These are phyloP conservation scores for Alternaria sp. DNA, from an alignment of 2,329 filamentous ascomycete genomes.

Conservation along the genomic window DNA sequence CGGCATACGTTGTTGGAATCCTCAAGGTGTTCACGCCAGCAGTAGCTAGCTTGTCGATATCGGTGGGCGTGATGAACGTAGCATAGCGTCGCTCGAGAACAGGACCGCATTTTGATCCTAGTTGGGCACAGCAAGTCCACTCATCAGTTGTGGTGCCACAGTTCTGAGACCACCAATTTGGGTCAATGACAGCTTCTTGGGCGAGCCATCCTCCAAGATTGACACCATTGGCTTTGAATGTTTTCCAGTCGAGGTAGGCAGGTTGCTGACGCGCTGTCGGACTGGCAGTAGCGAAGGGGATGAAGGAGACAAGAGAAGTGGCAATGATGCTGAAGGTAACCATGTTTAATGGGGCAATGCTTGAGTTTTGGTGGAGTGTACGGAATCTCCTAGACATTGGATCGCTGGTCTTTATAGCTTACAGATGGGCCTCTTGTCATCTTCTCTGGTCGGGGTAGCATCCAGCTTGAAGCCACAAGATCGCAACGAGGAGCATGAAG, in stretches of 20 bases:
- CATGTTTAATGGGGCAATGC: not conserved
- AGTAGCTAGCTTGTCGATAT: conserved; percentile 47
- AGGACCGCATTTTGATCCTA: conserved; percentile 39
- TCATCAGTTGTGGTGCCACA: conserved; percentile 41
- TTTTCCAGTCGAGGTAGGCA: conserved; percentile 24
- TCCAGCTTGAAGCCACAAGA: too few species aligned
- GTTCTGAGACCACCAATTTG: conserved; percentile 36
- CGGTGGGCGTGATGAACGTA: conserved; percentile 38
- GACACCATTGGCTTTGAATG: conserved; percentile 26
- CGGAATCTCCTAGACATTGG: not conserved
- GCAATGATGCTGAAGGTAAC: not conserved
- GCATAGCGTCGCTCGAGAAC: conserved; percentile 43
- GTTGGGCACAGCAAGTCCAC: conserved; percentile 44
- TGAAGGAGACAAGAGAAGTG: not conserved
- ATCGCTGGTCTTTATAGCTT: not conserved
- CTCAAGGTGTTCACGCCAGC: conserved; percentile 45
- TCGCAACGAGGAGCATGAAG: not conserved
- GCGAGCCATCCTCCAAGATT: conserved; percentile 48
- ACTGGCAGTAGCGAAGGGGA: not conserved
- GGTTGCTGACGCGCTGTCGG: not conserved
- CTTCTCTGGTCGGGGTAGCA: not conserved
- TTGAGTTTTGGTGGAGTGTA: not conserved
- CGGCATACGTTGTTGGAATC: conserved; percentile 50
- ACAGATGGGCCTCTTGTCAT: not conserved
- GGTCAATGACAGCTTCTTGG: conserved; percentile 41